These are phyloP conservation scores for Dicorynia guianensis DNA, from an alignment of 306 rosid species.

Conservation along the genomic window DNA sequence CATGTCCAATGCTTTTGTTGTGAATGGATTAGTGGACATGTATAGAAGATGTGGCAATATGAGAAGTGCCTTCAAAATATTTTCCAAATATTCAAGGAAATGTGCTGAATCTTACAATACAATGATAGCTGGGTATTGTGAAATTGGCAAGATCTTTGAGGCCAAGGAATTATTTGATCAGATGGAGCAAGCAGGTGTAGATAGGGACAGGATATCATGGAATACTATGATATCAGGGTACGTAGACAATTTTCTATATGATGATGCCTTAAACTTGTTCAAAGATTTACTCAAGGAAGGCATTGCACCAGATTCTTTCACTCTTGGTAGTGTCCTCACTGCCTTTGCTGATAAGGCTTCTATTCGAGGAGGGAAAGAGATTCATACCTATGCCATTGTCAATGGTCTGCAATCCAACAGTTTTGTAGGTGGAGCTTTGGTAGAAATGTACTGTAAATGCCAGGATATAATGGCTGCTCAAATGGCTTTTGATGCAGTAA, in stretches of 20 bases:
- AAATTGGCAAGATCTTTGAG: slow-evolving; percentile 47
- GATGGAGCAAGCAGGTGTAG: slow-evolving; percentile 44
- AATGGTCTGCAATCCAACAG: slow-evolving; percentile 57
- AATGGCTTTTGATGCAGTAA: slow-evolving; percentile 53
- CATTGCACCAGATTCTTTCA: slow-evolving; percentile 57
- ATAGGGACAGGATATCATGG: slow-evolving; percentile 57
- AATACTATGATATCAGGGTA: slow-evolving; percentile 66
- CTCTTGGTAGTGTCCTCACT: slow-evolving; percentile 62
- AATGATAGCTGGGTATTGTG: slow-evolving; percentile 64
- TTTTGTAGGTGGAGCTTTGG: slow-evolving; percentile 70
- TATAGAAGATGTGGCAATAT: slow-evolving; percentile 61
- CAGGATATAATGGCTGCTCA: slow-evolving; percentile 50
- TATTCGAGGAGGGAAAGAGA: slow-evolving; percentile 52
- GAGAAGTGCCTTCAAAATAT: slow-evolving; percentile 48
- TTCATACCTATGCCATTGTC: slow-evolving; percentile 54
- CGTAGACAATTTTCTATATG: slow-evolving; percentile 41
- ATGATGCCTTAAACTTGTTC: slow-evolving; percentile 53
- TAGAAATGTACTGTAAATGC: slow-evolving; percentile 64
- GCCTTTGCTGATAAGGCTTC: slow-evolving; percentile 55
- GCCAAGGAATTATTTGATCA: slow-evolving; percentile 61
- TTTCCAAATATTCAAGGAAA: slow-evolving; percentile 51
- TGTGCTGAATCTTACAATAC: slow-evolving; percentile 55
- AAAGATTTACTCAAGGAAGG: slow-evolving; percentile 49
- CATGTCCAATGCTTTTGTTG: slow-evolving; percentile 49
- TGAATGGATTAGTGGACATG: slow-evolving; percentile 62